phyloP scores from a whole-genome alignment of 805 yeast species.

The Suhomyces sp. region DNA sequence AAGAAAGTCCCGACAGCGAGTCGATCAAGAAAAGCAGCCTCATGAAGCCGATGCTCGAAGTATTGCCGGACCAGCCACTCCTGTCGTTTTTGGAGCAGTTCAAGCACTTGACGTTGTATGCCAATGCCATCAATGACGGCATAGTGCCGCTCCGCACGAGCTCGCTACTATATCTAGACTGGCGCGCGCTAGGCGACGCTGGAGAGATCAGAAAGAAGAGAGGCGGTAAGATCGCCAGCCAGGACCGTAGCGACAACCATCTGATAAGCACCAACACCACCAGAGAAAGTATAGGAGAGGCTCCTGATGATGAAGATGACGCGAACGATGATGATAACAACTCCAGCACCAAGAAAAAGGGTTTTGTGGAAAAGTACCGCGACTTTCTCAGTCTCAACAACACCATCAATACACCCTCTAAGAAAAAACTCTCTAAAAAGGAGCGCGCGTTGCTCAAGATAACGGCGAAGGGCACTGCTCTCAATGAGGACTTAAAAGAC shows the following conservation, averaged over 20 bases:
- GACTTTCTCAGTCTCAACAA: background rate
- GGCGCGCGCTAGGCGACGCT: slow-evolving; percentile 41
- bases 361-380: background rate
- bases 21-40: slow-evolving; percentile 8
- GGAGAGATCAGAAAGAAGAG: slow-evolving; percentile 19
- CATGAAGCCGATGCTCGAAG: slow-evolving; percentile 35
- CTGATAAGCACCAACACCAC: slow-evolving; percentile 31
- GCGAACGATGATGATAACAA: background rate
- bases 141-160: slow-evolving; percentile 45
- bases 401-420: background rate
- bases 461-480: slow-evolving; percentile 17
- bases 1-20: slow-evolving; percentile 2
- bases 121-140: slow-evolving; percentile 46
- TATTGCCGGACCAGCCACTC: slow-evolving; percentile 41
- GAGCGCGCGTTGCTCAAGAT: slow-evolving; percentile 19
- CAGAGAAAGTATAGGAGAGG: slow-evolving; percentile 4
- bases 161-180: slow-evolving; percentile 41
- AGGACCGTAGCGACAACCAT: slow-evolving; percentile 17
- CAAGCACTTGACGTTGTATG: slow-evolving; percentile 36
- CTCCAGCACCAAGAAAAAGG: background rate
- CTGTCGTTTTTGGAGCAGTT: slow-evolving; percentile 27
- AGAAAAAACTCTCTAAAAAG: slow-evolving; percentile 7
- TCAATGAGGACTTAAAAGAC: background rate
- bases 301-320: background rate
- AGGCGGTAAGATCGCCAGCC: background rate